Base-by-base conservation (phyloP, 2,329 filamentous ascomycete species). In the Coniochaeta ligniaria region DNA sequence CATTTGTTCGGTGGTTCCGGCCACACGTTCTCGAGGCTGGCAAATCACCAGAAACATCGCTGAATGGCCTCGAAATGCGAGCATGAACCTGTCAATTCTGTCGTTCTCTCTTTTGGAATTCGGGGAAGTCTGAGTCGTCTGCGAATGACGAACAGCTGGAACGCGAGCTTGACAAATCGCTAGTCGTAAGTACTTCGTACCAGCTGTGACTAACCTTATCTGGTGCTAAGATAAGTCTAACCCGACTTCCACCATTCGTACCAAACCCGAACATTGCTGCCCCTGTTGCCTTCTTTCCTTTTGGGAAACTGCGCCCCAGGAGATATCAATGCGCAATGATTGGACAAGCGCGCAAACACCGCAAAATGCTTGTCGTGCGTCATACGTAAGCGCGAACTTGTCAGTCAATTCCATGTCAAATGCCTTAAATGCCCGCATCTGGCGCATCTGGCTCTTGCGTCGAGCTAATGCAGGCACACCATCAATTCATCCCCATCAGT, bases 151-250 rank as follows among this genome's bases (percentile, higher is more conserved):
- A 50, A 26, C 3, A 16, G 3, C 17, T 20, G 45, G 45, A 12
- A 50, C 45, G 4, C 16, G 20, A 11, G 31, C 47, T 52, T 52
- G 47, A 52, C 47, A 52, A 52, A 52, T 52, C 17, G 47, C 31
- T 52, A 28, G 31, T n/a, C n/a, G n/a, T n/a, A n/a, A n/a, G n/a
- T n/a, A n/a, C n/a, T n/a, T n/a, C n/a, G 47, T 52, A 52, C 26
- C 47, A 52, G 47, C 47, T 28, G 26, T 52, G 47, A 52, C 47
- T 52, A 31, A 52, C 47, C 47, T 52, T 52, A 52, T 52, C 47
- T 31, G 47, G 22, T 26, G 47, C 47, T 52, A 52, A 52, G 47
- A 52, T 52, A 52, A 52, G 47, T 22, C 47, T 52, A 52, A 52
- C 47, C 47, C 6, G 24, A 52, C 47, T 17, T 52, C n/a, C 47